Evolutionary conservation across 2,329 filamentous ascomycete species (phyloP), one percentile per base, ranked within the genome.

Genomic region (Cladosporium sp.): DNA sequence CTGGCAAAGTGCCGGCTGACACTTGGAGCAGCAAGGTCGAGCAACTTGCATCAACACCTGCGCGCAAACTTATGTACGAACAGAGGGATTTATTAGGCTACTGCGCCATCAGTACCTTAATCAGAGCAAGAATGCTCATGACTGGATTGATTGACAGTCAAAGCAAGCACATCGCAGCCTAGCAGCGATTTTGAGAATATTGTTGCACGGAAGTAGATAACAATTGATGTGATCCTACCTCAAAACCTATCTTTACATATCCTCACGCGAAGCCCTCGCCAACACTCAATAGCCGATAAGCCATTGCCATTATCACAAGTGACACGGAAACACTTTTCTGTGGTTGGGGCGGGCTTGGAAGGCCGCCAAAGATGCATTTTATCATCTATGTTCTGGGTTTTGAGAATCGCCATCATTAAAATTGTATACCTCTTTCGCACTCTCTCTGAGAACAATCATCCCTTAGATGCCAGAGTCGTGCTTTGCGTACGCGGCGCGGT

Each of bases 401-500:
- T 28, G 32, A 53, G 58, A 49, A 62, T n/a, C 48, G 34, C 46
- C 46, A 21, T 62, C 32, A 62, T 62, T 54, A 62, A 54, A 21
- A 32, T 32, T 21, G 10, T 32, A 14, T 48, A 28, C 39, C 39
- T 46, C 8, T 57, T 25, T 39, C 28, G 2, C 30, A 16, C 18
- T 26, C 49, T 5, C n/a, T 49, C 7, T 11, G 13, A 26, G 7
- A 21, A n/a, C n/a, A 14, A 34, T 25, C 54, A 26, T 18, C 23
- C 3, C 30, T 53, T 61, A 61, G 46, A 61, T 61, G 25, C 58
- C 58, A 28, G 58, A 61, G 30, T 61, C 75, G n/a, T 67, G 64
- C 70, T 76, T 72, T 43, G 67, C 48, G 62, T 74, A 76, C 11
- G 66, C 57, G 11, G 71, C 67, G 32, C 66, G 62, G 32, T 66